Base-by-base conservation (phyloP, 2,329 filamentous ascomycete species). In the Cercospora nicotianae region DNA sequence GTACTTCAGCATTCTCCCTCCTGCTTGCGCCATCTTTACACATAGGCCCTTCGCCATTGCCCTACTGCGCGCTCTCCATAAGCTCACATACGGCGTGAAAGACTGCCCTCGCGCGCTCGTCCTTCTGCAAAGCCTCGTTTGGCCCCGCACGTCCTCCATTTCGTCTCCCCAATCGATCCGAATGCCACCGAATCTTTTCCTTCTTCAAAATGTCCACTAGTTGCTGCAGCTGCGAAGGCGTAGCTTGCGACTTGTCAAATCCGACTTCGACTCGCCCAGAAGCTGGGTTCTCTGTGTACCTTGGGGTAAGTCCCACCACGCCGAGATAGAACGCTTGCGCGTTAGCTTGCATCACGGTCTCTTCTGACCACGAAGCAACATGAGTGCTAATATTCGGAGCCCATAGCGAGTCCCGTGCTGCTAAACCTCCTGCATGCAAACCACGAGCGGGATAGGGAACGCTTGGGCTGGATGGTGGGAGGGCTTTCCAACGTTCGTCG, bases 31-130 rank as follows among this genome's bases (percentile, higher is more conserved):
- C 8, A 20, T 18, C 30, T 9, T 7, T 59, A 13, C 33, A 33
- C 30, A 36, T 33, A 36, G 18, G 3, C 28, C 4, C 7, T 10
- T n/a, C 20, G 3, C n/a, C 36, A 23, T 31, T 26, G 2, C n/a
- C 51, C 28, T 12, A 60, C 39, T 65, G 57, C 53, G 68, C 72
- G 58, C 58, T 62, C 66, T 76, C 73, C 70, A 76, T 74, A 62
- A 77, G 70, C 63, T 72, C 75, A 68, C 76, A 78, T 60, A 76
- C 75, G 30, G 74, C 75, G 72, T 77, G 76, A 63, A 77, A 77
- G 18, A 77, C 75, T 33, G 75, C 75, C 33, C 76, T 66, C 16
- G 75, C 75, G 58, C 71, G 70, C 58, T 71, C 73, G 66, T 77
- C 74, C 36, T 68, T 69, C 70, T 76, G 75, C 67, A 77, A 67